Evolutionary conservation across 495 filamentous ascomycete species (phyloP).

Genomic region (Haplographium delicatum): DNA sequence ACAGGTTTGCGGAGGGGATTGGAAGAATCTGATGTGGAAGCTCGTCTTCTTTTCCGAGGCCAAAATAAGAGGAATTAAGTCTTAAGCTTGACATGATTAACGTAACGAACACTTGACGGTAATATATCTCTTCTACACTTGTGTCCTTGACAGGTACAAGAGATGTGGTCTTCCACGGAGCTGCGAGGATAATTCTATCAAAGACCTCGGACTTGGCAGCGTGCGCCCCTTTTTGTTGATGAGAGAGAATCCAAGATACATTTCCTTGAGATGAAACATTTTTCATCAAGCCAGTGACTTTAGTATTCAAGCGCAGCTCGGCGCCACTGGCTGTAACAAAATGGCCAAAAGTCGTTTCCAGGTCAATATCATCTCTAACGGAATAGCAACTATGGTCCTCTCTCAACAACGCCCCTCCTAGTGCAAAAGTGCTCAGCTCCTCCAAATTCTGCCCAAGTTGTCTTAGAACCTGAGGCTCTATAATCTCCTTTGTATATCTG

Average conservation of each 20-base stretch:
- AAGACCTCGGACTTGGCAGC: conserved; percentile 1
- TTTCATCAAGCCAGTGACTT: conserved; percentile 6
- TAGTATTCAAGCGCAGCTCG: conserved; percentile 4
- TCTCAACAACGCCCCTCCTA: conserved; percentile 5
- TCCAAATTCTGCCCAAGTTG: conserved; percentile 9
- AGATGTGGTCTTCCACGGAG: conserved; percentile 4
- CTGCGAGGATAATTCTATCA: conserved; percentile 14
- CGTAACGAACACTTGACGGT: conserved; percentile 1
- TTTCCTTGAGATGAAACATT: neutral
- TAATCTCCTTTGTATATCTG: conserved; percentile 5
- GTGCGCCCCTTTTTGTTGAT: neutral
- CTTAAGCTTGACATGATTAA: neutral
- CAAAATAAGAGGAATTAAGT: neutral
- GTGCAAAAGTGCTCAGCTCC: conserved; percentile 12
- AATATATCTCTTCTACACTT: conserved; percentile 3
- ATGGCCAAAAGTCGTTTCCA: neutral
- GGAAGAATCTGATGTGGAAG: conserved; percentile 6
- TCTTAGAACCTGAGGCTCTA: conserved; percentile 4
- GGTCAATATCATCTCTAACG: neutral
- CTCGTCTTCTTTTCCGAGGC: neutral
- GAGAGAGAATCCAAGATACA: conserved; percentile 4
- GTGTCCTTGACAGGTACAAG: neutral
- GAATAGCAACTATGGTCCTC: neutral
- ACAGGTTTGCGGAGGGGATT: neutral
- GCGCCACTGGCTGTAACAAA: conserved; percentile 6